Percentiles rank a stretch among this genome's conserved stretches.
Evolutionary conservation across 371 early-diverging fungal genomes (phyloP).

Genomic region (Apophysomyces ossiformis): DNA sequence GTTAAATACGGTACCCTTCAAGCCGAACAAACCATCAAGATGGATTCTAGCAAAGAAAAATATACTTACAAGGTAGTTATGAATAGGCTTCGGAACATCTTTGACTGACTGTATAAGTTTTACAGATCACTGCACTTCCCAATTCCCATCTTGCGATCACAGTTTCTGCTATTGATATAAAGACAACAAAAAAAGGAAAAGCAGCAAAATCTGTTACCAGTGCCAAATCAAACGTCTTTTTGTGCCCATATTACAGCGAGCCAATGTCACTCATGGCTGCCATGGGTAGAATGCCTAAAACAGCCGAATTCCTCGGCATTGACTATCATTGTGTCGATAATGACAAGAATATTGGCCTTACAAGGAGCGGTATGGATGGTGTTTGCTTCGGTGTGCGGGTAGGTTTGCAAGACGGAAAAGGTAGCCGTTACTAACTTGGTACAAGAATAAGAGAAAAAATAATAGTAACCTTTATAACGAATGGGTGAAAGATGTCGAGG

Average conservation of each 20-base stretch:
- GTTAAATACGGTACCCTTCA: constrained; percentile 72
- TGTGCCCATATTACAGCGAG: constrained; percentile 67
- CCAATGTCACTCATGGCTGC: constrained; percentile 72
- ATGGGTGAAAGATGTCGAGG: constrained; percentile 35
- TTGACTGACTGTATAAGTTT: background rate
- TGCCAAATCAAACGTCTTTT: constrained; percentile 54
- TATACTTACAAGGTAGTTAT: constrained; percentile 41
- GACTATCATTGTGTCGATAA: constrained; percentile 1
- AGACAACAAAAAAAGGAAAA: constrained; percentile 27
- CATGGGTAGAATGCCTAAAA: constrained; percentile 63
- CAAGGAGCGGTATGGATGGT: constrained; percentile 44
- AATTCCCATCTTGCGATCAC: constrained; percentile 50
- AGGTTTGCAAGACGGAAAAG: background rate
- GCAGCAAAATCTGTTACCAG: constrained; percentile 42
- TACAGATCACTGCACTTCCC: constrained; percentile 36
- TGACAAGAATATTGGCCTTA: constrained; percentile 32
- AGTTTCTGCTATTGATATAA: constrained; percentile 32
- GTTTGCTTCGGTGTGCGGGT: constrained; percentile 11
- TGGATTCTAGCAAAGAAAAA: constrained; percentile 22
- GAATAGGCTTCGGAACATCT: background rate
- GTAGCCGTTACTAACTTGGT: background rate
- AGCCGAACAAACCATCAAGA: constrained; percentile 45
- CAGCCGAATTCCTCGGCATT: constrained; percentile 54
- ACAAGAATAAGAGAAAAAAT: background rate
- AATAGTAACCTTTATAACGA: constrained; percentile 25